phyloP scores from a whole-genome alignment of 345 rosid species.

The Turritis glabra region DNA sequence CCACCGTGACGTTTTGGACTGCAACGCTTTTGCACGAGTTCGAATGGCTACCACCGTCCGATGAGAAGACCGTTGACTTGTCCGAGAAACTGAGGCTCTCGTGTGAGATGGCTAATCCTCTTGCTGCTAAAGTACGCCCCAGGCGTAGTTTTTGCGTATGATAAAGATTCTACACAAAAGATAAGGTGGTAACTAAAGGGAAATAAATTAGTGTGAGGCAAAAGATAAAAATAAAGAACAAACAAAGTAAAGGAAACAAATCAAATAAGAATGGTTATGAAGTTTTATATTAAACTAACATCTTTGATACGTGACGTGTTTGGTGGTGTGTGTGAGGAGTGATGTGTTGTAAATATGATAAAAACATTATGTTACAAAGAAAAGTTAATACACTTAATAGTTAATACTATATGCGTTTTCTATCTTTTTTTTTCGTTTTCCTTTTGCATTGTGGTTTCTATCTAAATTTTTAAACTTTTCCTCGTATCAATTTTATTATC shows the following conservation, averaged over 20 bases:
- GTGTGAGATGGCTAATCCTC: slow-evolving; percentile 82
- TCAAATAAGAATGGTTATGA: slow-evolving; percentile 1
- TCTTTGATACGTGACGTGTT: slow-evolving; percentile 25
- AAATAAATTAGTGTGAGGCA: slow-evolving; percentile 1
- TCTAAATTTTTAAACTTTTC: neutral
- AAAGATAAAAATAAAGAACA: neutral
- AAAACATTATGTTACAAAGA: neutral
- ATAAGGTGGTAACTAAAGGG: neutral
- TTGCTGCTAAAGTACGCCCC: slow-evolving; percentile 44
- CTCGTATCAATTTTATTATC: neutral
- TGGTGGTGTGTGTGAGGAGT: slow-evolving; percentile 34
- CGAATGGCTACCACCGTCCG: slow-evolving; percentile 57
- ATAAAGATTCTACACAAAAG: neutral
- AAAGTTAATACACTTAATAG: too few species aligned
- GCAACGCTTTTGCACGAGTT: slow-evolving; percentile 73
- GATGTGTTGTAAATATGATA: slow-evolving; percentile 31
- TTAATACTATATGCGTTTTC: neutral
- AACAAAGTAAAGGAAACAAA: neutral
- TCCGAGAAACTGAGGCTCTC: slow-evolving; percentile 76
- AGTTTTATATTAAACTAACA: slow-evolving; percentile 14
- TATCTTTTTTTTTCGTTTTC: neutral
- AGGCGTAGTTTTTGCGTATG: slow-evolving; percentile 38
- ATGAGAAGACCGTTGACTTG: slow-evolving; percentile 53
- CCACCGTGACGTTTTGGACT: slow-evolving; percentile 69
- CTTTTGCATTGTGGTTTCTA: neutral